A percentile compares a stretch with the other conserved stretches of the same genome.
Conservation (phyloP, 2,329 filamentous ascomycete species). For the Ophiostoma sp. region DNA sequence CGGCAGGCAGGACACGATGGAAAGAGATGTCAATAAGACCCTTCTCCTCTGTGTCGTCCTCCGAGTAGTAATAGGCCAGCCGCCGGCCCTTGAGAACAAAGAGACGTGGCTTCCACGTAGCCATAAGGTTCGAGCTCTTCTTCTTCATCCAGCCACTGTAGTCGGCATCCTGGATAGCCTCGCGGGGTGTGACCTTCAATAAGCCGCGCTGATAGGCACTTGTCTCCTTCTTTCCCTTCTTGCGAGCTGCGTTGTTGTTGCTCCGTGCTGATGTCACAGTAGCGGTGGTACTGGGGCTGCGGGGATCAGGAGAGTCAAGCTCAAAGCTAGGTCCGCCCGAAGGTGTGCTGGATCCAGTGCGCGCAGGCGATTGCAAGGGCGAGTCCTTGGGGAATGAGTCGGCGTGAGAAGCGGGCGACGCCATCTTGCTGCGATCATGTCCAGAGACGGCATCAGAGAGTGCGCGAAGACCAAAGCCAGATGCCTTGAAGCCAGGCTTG, state of each 20-base stretch:
- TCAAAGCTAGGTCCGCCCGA: constrained; percentile 67
- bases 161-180: constrained; percentile 81
- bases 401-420: constrained; percentile 45
- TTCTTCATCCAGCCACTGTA: constrained; percentile 99
- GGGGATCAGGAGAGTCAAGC: constrained; percentile 66
- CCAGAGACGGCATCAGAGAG: constrained; percentile 71
- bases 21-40: constrained; percentile 97
- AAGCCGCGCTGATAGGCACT: constrained; percentile 88
- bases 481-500: constrained; percentile 47
- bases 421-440: constrained; percentile 48
- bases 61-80: constrained; percentile 92
- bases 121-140: constrained; percentile 92
- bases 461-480: constrained; percentile 67
- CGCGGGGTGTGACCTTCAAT: constrained; percentile 70
- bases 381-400: constrained; percentile 51
- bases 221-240: constrained; percentile 88
- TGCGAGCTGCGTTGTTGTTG: constrained; percentile 39
- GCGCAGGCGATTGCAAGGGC: constrained; percentile 58
- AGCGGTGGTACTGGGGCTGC: constrained; percentile 47
- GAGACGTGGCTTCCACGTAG: constrained; percentile 94
- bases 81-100: constrained; percentile 90
- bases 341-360: constrained; percentile 70
- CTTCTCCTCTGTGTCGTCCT: constrained; percentile 86
- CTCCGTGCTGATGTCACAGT: constrained; percentile 46
- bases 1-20: constrained; percentile 90